Evolutionary conservation across 2,329 filamentous ascomycete genomes (phyloP), one percentile per base, ranked within the genome.

Genomic region (Atkinsonella texensis): DNA sequence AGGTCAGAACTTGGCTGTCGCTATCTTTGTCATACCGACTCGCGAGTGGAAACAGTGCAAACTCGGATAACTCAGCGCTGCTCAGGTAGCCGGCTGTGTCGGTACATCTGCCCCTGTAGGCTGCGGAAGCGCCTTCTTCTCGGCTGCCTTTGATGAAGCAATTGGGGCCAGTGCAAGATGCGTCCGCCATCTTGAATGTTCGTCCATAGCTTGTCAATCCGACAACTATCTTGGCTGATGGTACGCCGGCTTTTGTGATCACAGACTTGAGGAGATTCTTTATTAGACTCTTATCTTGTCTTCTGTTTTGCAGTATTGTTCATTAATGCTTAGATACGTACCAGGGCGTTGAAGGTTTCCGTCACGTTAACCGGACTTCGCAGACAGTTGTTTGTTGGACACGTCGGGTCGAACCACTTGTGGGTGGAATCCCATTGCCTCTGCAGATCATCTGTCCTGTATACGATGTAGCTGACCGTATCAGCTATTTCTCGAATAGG

Each of bases 401-500:
- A 54, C 1, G 18, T 15, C 33, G 33, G 33, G 20, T 52, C 50
- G 31, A 41, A 48, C 2, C 42, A 38, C 10, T 54, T 50, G 7
- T 20, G 32, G 8, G 38, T 51, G 8, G 18, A 53, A 32, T 66
- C 64, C 68, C 58, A 64, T 48, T 63, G 54, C 12, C 62, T 63
- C 38, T 65, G 64, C 0, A 66, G 48, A 47, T 66, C 62, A 39
- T 65, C 63, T 2, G 63, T 62, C 60, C 64, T 65, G 51, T 60
- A 65, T n/a, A 66, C 57, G 5, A 68, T 61, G 46, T 69, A 68
- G 49, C 68, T 62, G 6, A 68, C 35, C 1, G 59, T 28, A 1
- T 52, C 32, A 0, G 54, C 41, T 4, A 68, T 65, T 0, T 53
- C 33, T 2, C 56, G 50, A 15, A 69, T 61, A 0, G 62, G 65